Conservation (phyloP, 441 rosid genomes). For the Bocquillonia castaneifolia region DNA sequence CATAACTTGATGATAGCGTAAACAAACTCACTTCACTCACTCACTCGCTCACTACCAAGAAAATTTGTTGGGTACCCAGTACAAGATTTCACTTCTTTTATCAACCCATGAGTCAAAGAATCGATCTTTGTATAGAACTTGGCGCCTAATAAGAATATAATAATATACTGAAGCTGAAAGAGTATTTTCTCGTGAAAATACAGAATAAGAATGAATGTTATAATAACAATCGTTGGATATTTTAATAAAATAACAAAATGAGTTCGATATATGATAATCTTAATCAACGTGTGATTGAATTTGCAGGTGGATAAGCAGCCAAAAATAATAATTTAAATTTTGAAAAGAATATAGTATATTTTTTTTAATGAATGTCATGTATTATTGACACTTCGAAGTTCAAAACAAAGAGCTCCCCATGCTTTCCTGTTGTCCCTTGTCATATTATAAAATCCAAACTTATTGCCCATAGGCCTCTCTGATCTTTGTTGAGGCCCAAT, state of each 20-base stretch:
- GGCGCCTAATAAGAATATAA: background rate
- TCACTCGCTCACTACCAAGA: conserved; percentile 2
- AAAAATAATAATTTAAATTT: background rate
- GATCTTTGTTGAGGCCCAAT: no score
- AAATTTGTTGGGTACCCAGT: conserved; percentile 4
- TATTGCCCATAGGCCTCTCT: no score
- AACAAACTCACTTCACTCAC: background rate
- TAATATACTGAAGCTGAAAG: background rate
- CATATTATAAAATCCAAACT: no score
- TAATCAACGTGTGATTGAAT: background rate
- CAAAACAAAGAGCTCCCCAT: no score
- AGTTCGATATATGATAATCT: background rate
- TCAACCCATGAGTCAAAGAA: conserved; percentile 14
- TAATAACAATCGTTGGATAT: background rate
- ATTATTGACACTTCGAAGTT: no score
- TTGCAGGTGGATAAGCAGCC: background rate
- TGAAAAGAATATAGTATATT: background rate
- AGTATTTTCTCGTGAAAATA: background rate
- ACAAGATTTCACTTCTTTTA: background rate
- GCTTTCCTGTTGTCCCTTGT: no score
- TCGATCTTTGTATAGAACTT: background rate
- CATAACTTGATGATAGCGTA: conserved; percentile 39
- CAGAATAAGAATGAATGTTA: background rate
- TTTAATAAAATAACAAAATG: no score
- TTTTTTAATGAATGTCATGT: no score